These are phyloP conservation scores for Cardiospermum halicacabum DNA, from an alignment of 345 rosid species.

Conservation along the genomic window DNA sequence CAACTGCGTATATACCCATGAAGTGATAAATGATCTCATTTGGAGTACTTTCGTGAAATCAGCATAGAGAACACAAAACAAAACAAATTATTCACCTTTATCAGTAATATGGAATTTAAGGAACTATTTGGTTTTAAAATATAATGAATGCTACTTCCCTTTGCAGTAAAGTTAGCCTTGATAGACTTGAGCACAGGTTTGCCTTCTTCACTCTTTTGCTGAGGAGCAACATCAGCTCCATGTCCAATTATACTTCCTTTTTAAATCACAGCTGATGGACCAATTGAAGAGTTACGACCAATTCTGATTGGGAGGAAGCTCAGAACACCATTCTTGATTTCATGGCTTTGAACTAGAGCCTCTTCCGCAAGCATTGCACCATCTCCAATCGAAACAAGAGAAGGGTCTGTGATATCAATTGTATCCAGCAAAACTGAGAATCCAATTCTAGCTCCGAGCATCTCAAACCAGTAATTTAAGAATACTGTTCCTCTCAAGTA, in stretches of 20 bases:
- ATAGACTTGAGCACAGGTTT: slow-evolving; percentile 22
- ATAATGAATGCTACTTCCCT: slow-evolving; percentile 23
- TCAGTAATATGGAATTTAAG: no score
- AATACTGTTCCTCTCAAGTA: slow-evolving; percentile 59
- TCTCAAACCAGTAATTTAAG: slow-evolving; percentile 61
- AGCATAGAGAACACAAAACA: not conserved
- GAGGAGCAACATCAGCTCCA: slow-evolving; percentile 38
- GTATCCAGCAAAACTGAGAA: slow-evolving; percentile 56
- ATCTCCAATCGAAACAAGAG: slow-evolving; percentile 57
- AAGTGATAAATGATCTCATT: slow-evolving; percentile 32
- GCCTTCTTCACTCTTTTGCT: slow-evolving; percentile 49
- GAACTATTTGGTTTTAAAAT: not conserved
- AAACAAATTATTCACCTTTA: not conserved
- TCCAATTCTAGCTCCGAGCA: slow-evolving; percentile 62
- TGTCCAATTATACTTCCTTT: slow-evolving; percentile 51
- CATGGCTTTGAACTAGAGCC: slow-evolving; percentile 58
- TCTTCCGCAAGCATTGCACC: slow-evolving; percentile 61
- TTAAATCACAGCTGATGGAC: slow-evolving; percentile 58
- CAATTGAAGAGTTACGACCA: slow-evolving; percentile 40
- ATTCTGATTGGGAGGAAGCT: slow-evolving; percentile 48
- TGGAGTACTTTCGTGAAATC: slow-evolving; percentile 28
- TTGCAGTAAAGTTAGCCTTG: slow-evolving; percentile 18
- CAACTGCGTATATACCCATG: slow-evolving; percentile 48
- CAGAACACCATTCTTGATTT: slow-evolving; percentile 47
- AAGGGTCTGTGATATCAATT: slow-evolving; percentile 56